These are phyloP conservation scores for Oleoguttula mirabilis DNA, from an alignment of 495 filamentous ascomycete genomes.

Conservation along the genomic window DNA sequence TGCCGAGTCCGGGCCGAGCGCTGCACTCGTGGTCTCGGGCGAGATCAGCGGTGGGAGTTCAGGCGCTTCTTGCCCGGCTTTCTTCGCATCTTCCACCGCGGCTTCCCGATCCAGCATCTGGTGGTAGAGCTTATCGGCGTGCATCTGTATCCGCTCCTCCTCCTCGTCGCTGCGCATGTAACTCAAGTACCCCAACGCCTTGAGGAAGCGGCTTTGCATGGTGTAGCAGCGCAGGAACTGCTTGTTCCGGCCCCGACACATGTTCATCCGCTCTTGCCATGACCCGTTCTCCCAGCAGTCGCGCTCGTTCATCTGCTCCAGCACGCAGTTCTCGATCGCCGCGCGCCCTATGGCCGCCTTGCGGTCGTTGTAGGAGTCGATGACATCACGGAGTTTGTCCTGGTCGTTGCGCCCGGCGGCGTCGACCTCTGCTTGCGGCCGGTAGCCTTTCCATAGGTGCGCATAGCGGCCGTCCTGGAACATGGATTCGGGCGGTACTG, in stretches of 20 bases:
- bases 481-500: constrained; percentile 43
- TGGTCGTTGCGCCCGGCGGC: constrained; percentile 52
- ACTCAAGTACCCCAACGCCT: constrained; percentile 79
- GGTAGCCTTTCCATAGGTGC: constrained; percentile 84
- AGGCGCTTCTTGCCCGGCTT: constrained; percentile 21
- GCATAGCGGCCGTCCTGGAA: constrained; percentile 82
- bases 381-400: constrained; percentile 60
- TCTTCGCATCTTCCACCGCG: constrained; percentile 51
- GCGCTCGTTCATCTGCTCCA: constrained; percentile 64
- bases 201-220: constrained; percentile 76
- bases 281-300: constrained; percentile 62
- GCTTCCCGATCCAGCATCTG: constrained; percentile 68
- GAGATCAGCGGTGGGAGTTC: constrained; percentile 19
- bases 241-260: constrained; percentile 62
- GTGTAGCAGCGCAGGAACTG: constrained; percentile 68
- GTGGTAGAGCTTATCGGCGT: constrained; percentile 80
- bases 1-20: constrained; percentile 15
- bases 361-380: constrained; percentile 74
- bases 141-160: constrained; percentile 90
- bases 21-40: constrained; percentile 5
- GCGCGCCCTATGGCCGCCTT: constrained; percentile 63
- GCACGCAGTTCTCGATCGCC: constrained; percentile 84
- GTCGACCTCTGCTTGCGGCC: constrained; percentile 51
- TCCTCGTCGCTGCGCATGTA: constrained; percentile 48
- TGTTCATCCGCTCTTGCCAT: constrained; percentile 45